These are phyloP conservation scores for Drechslerella dactyloides DNA, from an alignment of 2,329 filamentous ascomycete genomes.

Conservation along the genomic window DNA sequence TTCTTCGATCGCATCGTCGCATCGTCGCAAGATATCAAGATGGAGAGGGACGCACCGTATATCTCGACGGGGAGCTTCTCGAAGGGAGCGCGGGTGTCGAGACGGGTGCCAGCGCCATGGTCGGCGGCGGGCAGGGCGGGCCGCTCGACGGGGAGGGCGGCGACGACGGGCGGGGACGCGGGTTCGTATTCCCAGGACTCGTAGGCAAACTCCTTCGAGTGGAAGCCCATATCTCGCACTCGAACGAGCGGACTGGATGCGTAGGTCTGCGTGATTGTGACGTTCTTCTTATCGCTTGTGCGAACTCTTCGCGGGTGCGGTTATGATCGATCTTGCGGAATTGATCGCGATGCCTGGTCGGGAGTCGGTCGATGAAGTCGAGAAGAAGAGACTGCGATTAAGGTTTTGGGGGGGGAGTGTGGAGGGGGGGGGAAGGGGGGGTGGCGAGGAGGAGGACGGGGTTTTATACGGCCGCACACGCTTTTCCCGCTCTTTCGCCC, in stretches of 20 bases:
- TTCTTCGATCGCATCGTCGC: conserved; percentile 1
- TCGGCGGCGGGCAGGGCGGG: conserved; percentile 11
- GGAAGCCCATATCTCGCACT: conserved; percentile 38
- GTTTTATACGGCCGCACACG: no score
- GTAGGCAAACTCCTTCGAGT: conserved; percentile 45
- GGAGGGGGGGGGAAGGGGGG: no score
- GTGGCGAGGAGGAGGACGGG: no score
- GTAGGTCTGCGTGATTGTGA: not conserved
- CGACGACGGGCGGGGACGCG: conserved; percentile 20
- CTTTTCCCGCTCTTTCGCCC: no score
- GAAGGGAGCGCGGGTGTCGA: conserved; percentile 60
- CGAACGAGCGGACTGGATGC: no score
- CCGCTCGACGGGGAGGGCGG: conserved; percentile 14
- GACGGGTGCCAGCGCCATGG: conserved; percentile 3
- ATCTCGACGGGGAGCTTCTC: conserved; percentile 75
- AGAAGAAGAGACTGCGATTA: no score
- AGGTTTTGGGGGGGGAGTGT: no score
- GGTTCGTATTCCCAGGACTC: conserved; percentile 47
- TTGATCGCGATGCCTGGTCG: not conserved
- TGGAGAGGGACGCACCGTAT: conserved; percentile 66
- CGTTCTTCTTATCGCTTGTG: no score
- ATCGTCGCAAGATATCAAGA: no score
- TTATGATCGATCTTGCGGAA: no score
- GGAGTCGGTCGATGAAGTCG: no score
- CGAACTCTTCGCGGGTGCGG: no score